phyloP scores from a whole-genome alignment of 129 eudicot species.

The Lactuca sativa region DNA sequence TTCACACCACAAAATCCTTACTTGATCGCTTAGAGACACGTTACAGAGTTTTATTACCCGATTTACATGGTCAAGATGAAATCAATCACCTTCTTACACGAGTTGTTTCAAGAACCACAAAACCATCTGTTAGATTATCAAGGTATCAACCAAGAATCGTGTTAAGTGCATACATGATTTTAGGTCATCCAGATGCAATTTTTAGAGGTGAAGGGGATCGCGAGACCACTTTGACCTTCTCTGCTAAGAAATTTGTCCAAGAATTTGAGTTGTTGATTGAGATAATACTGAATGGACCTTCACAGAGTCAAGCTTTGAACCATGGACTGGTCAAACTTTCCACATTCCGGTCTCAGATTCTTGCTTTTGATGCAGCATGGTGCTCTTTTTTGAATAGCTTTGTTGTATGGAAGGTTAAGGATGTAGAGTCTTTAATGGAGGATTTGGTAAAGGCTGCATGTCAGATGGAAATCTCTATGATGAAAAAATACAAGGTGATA shows the following conservation, averaged over 20 bases:
- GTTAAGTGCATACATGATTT: constrained; percentile 87
- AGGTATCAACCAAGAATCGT: constrained; percentile 88
- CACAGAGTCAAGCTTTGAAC: constrained; percentile 35
- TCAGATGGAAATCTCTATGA: constrained; percentile 89
- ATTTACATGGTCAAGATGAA: constrained; percentile 41
- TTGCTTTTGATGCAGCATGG: constrained; percentile 91
- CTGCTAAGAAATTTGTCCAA: constrained; percentile 60
- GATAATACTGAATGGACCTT: constrained; percentile 53
- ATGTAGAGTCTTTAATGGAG: constrained; percentile 80
- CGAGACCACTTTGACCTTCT: constrained; percentile 59
- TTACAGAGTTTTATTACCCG: constrained; percentile 37
- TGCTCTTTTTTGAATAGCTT: constrained; percentile 81
- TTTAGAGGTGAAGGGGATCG: constrained; percentile 77
- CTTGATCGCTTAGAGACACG: constrained; percentile 82
- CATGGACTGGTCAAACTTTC: constrained; percentile 22
- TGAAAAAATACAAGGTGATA: constrained; percentile 70
- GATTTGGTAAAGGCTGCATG: constrained; percentile 98
- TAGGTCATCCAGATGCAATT: constrained; percentile 82
- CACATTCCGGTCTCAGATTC: constrained; percentile 80
- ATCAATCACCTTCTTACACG: constrained; percentile 88
- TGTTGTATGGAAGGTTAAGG: constrained; percentile 97
- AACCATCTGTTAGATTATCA: constrained; percentile 47
- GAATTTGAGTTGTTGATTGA: constrained; percentile 72
- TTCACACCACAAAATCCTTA: constrained; percentile 57
- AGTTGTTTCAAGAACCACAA: constrained; percentile 52